phyloP scores from a whole-genome alignment of 306 rosid species.

The Ceratonia siliqua region DNA sequence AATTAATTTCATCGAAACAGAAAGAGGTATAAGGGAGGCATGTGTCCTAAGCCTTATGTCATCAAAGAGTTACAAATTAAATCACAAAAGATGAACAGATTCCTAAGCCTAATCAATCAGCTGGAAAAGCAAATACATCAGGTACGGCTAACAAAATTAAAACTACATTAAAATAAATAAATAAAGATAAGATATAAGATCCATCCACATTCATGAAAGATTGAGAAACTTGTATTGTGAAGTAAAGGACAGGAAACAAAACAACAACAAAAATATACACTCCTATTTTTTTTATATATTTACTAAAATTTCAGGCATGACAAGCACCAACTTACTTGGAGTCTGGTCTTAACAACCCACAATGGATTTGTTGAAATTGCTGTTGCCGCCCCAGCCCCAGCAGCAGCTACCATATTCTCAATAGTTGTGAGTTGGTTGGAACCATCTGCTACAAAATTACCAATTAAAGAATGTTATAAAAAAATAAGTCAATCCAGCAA shows the following conservation, averaged over 20 bases:
- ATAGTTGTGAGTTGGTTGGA: constrained; percentile 60
- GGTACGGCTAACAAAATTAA: not conserved
- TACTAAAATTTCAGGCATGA: constrained; percentile 4
- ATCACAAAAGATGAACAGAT: not conserved
- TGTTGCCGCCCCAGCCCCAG: constrained; percentile 95
- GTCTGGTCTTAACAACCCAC: constrained; percentile 99
- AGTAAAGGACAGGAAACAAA: not conserved
- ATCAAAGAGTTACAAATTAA: constrained; percentile 7
- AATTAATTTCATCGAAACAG: constrained; percentile 12
- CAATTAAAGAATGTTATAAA: constrained; percentile 13
- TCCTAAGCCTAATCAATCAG: constrained; percentile 9
- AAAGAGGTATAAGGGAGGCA: not conserved
- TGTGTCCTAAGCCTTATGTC: not conserved
- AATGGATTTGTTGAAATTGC: constrained; percentile 84
- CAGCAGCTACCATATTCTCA: constrained; percentile 79
- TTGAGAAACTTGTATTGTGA: not conserved
- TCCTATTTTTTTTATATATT: not conserved
- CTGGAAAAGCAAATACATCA: not conserved
- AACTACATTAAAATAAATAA: not conserved
- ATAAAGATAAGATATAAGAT: not conserved
- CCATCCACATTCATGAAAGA: constrained; percentile 9
- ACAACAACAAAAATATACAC: not conserved
- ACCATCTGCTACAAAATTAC: constrained; percentile 41
- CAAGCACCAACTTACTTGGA: constrained; percentile 70
- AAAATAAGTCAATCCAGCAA: constrained; percentile 8